Evolutionary conservation across 176 grass and related monocot genomes (phyloP).

Genomic region (Triticum timopheevii): DNA sequence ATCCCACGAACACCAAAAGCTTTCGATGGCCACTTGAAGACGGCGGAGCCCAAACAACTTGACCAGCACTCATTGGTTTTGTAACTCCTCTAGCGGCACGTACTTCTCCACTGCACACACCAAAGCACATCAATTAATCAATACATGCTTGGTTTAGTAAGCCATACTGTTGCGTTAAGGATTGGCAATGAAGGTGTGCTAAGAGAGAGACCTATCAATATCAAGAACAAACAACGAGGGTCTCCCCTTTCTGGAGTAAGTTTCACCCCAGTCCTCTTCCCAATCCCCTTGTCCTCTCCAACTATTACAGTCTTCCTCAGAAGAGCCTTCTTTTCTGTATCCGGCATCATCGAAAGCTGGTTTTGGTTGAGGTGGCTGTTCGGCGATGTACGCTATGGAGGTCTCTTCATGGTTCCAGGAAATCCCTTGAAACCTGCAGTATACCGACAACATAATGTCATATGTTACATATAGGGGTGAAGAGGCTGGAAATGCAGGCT

Average conservation of each 20-base stretch:
- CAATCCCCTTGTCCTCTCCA: conserved; percentile 66
- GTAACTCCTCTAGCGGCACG: conserved; percentile 39
- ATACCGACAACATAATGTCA: neutral
- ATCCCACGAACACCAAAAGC: conserved; percentile 63
- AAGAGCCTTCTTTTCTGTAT: conserved; percentile 39
- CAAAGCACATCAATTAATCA: neutral
- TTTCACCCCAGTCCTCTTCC: conserved; percentile 83
- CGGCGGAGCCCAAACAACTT: conserved; percentile 70
- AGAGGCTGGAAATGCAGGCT: neutral
- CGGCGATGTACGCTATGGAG: conserved; percentile 59
- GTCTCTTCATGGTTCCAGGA: conserved; percentile 77
- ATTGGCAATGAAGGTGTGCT: neutral
- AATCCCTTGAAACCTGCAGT: conserved; percentile 70
- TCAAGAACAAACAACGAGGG: conserved; percentile 65
- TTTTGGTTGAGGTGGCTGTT: conserved; percentile 41
- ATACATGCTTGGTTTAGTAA: neutral
- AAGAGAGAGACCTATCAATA: conserved; percentile 52
- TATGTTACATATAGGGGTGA: neutral
- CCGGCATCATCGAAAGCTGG: conserved; percentile 41
- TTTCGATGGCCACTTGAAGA: conserved; percentile 30
- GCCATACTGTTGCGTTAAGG: neutral
- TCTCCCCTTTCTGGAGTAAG: conserved; percentile 58
- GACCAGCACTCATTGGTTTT: conserved; percentile 48
- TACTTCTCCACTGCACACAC: conserved; percentile 53
- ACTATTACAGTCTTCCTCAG: conserved; percentile 43